These are phyloP conservation scores for Brassica balearica DNA, from an alignment of 441 rosid species.

Conservation along the genomic window DNA sequence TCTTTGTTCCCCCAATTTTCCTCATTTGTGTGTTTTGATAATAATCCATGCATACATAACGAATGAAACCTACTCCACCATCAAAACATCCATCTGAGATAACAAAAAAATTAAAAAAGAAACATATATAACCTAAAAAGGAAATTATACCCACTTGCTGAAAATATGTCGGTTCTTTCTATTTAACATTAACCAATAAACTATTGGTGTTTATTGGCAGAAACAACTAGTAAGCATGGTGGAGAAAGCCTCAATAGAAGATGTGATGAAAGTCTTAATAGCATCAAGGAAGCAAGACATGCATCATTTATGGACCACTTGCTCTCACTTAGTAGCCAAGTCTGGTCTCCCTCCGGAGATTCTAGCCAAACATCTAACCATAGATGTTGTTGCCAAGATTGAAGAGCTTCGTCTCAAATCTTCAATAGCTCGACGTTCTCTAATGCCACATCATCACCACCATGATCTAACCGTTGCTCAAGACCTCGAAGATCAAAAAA, in stretches of 20 bases:
- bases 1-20: conserved; percentile 17
- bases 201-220: conserved; percentile 49
- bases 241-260: conserved; percentile 96
- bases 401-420: conserved; percentile 94
- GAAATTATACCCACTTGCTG: conserved; percentile 28
- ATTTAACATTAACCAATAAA: conserved; percentile 11
- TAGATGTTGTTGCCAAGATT: conserved; percentile 87
- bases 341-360: conserved; percentile 93
- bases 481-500: conserved; percentile 92
- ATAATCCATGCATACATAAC: conserved; percentile 28
- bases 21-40: conserved; percentile 34
- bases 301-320: conserved; percentile 96
- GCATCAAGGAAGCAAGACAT: conserved; percentile 98
- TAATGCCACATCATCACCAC: conserved; percentile 65
- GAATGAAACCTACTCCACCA: conserved; percentile 45
- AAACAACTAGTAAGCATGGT: conserved; percentile 95
- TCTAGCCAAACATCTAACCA: conserved; percentile 88
- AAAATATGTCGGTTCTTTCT: conserved; percentile 22
- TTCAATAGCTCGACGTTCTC: conserved; percentile 69
- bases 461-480: conserved; percentile 68
- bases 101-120: conserved; percentile 4
- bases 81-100: conserved; percentile 21
- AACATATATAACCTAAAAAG: conserved; percentile 26
- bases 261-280: conserved; percentile 92
- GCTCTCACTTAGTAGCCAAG: conserved; percentile 97